Evolutionary conservation across 2,329 filamentous ascomycete genomes (phyloP), one percentile per base, ranked within the genome.

Genomic region (Talaromyces sp.): DNA sequence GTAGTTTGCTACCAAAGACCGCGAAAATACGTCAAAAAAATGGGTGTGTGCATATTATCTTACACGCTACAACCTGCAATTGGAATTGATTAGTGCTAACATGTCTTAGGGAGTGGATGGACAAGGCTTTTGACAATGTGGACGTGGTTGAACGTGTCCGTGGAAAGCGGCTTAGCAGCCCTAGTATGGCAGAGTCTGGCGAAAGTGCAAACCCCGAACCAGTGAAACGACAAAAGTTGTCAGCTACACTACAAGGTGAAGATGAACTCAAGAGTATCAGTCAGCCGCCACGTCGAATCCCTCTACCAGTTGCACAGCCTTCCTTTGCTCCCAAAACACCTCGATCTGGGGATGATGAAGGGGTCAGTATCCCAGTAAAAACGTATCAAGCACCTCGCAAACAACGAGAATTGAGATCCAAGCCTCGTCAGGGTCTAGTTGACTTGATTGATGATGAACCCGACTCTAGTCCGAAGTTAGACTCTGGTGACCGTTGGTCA

Each of bases 51-150:
- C 41, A 22, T 9, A 27, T n/a, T 25, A 45, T 17, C 13, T 52
- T 62, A 3, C 22, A 37, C 50, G 33, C 11, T 31, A 31, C 27
- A 31, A 52, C 41, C 25, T 17, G 13, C 9, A 7, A 3, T 5
- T 11, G 8, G 9, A 8, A 11, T 27, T 37, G 41, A 56, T 11
- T 25, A 13, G 61, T 68, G 17, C 64, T 69, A 70, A 65, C 68
- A 63, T 27, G 39, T 25, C 60, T 43, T 19, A 79, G 77, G 41
- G 63, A 68, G 17, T 75, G 72, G 70, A 75, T 80, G 73, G 70
- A 78, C 41, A 71, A 70, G 13, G 66, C 69, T 8, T 79, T 79
- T 63, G 65, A 65, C 41, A 70, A 39, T 3, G 59, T 68, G 25
- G 63, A 66, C 39, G 67, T 64, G 4, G 65, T 69, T 7, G 31